phyloP scores from a whole-genome alignment of 2,329 filamentous ascomycete genomes.

The Diaporthe batatas region DNA sequence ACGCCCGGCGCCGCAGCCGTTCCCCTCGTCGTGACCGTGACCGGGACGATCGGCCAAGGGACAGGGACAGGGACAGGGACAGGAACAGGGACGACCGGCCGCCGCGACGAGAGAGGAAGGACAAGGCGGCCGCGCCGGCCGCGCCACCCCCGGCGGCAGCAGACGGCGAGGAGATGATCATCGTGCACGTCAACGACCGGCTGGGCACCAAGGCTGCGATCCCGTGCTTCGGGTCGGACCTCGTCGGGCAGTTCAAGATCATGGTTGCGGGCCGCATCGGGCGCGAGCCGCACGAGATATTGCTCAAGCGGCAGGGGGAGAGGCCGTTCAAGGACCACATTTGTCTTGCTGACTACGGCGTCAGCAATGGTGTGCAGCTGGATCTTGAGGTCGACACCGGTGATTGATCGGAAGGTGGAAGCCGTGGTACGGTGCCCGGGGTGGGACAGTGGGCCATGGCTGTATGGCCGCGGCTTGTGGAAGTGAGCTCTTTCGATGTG shows the following conservation, averaged over 20 bases:
- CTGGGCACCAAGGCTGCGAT: slow-evolving; percentile 95
- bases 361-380: slow-evolving; percentile 86
- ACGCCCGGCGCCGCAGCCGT: background rate
- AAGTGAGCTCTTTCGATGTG: background rate
- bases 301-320: slow-evolving; percentile 92
- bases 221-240: slow-evolving; percentile 87
- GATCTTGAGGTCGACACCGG: slow-evolving; percentile 74
- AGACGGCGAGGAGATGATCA: slow-evolving; percentile 82
- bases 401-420: slow-evolving; percentile 56
- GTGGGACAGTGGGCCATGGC: background rate
- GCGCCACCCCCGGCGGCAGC: slow-evolving; percentile 45
- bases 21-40: slow-evolving; percentile 30
- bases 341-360: slow-evolving; percentile 91
- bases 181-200: slow-evolving; percentile 95
- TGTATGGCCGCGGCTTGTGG: background rate
- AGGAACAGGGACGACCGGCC: slow-evolving; percentile 39
- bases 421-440: background rate
- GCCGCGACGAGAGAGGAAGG: slow-evolving; percentile 47
- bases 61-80: slow-evolving; percentile 50
- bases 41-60: slow-evolving; percentile 42
- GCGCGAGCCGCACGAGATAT: slow-evolving; percentile 88
- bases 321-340: slow-evolving; percentile 93
- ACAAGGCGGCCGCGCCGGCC: slow-evolving; percentile 48
- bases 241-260: slow-evolving; percentile 88
- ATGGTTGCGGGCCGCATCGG: slow-evolving; percentile 92